These are phyloP conservation scores for Diaporthe capsici DNA, from an alignment of 2,329 filamentous ascomycete species.

Conservation along the genomic window DNA sequence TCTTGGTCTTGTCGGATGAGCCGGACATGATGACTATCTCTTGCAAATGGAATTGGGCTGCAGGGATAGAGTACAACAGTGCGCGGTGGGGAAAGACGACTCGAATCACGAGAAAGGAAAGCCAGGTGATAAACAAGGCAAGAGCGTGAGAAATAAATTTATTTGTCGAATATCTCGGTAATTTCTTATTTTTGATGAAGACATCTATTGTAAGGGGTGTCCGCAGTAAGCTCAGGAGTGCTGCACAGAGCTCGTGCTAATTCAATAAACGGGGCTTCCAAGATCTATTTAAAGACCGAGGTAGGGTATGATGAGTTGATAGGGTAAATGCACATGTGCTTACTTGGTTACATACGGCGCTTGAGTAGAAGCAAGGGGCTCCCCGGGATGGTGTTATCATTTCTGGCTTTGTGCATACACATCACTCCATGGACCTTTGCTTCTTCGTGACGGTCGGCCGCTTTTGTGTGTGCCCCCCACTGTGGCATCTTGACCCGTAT, in stretches of 20 bases:
- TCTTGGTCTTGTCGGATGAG: neutral
- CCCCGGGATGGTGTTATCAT: neutral
- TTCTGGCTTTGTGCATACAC: neutral
- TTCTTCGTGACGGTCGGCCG: conserved; percentile 1
- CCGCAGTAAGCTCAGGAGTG: neutral
- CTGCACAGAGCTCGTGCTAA: neutral
- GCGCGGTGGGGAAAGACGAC: neutral
- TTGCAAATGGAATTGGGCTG: neutral
- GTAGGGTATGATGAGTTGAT: conserved; percentile 3
- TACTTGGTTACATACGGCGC: neutral
- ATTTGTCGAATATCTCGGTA: neutral
- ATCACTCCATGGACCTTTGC: neutral
- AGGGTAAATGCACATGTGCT: neutral
- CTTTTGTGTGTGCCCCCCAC: neutral
- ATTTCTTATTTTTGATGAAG: neutral
- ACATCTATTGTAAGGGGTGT: neutral
- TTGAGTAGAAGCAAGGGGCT: neutral
- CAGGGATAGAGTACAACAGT: neutral
- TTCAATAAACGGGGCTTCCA: neutral
- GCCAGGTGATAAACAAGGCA: too few relatives aligned
- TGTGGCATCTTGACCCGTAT: neutral
- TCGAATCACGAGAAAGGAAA: neutral
- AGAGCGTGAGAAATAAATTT: neutral
- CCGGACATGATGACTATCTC: neutral
- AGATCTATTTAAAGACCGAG: neutral